Evolutionary conservation across 768 basidiomycete species (phyloP).

Genomic region (Pleurotus sapidus): DNA sequence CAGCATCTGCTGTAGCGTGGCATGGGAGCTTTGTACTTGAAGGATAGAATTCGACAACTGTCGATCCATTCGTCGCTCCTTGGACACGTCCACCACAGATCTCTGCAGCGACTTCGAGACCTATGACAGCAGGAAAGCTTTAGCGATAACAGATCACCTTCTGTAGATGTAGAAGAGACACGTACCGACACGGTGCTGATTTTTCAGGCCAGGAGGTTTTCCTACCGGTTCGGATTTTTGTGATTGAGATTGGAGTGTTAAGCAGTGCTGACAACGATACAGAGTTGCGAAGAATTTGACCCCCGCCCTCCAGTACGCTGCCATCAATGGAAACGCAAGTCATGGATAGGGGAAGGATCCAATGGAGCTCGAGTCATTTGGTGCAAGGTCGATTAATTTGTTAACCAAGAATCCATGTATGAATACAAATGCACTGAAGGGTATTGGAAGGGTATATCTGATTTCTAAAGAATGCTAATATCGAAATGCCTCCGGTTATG

Average conservation of each 20-base stretch:
- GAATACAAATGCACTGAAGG: constrained; percentile 7
- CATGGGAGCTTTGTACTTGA: constrained; percentile 39
- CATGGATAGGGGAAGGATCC: background rate
- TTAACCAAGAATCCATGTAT: background rate
- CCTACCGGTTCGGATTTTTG: constrained; percentile 58
- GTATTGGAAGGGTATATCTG: constrained; percentile 6
- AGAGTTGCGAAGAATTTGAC: constrained; percentile 71
- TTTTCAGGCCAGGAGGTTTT: constrained; percentile 61
- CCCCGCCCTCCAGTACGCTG: constrained; percentile 59
- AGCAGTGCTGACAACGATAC: constrained; percentile 66
- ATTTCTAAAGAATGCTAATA: background rate
- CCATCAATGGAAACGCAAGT: constrained; percentile 34
- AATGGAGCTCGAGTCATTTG: background rate
- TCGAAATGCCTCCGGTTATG: background rate
- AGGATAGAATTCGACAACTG: constrained; percentile 53
- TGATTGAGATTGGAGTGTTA: constrained; percentile 53
- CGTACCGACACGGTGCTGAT: constrained; percentile 69
- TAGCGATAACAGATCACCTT: background rate
- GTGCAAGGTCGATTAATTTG: too few species aligned
- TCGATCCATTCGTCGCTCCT: constrained; percentile 55
- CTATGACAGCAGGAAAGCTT: constrained; percentile 28
- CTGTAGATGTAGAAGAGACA: constrained; percentile 6
- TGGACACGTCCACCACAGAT: constrained; percentile 55
- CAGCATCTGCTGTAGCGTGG: constrained; percentile 37
- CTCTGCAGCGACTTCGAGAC: constrained; percentile 60